Evolutionary conservation across 192 early-diverging fungal genomes (phyloP), one percentile per base, ranked within the genome.

Genomic region (Gigaspora rosea): DNA sequence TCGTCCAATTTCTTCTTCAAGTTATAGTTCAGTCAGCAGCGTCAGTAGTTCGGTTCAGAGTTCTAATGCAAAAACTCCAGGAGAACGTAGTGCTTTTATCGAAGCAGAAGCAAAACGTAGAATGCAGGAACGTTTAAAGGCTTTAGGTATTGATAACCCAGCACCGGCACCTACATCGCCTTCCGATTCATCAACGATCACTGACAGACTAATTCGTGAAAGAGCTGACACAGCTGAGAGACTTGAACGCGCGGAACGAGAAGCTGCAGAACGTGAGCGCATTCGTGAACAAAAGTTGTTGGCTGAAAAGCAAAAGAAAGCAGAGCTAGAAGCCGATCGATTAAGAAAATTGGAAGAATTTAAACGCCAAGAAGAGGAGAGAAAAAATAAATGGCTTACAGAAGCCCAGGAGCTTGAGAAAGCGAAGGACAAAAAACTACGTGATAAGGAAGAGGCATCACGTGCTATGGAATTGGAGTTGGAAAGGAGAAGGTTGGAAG

Each of bases 31-130:
- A 32, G 51, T 35, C 18, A 80, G 68, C 54, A 65, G 50, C 22
- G 51, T 35, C 18, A 80, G 68, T 50, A 65, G 50, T 22, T 75
- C 82, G 0, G 75, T 76, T 49, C 75, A 77, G 70, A 65, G 48
- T 76, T 76, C 75, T 54, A 80, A 67, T 15, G 6, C 74, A 41
- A 84, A 84, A 52, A 81, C 88, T 9, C 81, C 85, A 5, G 84
- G 84, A 47, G 88, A 88, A 59, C 77, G 83, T 36, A 74, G 71
- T 15, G 81, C 83, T 8, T 80, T 80, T 52, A 88, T 90, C 61
- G 80, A 85, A 54, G 86, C 85, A 16, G 84, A 88, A 77, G 85
- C 84, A 1, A 80, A 88, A 20, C 82, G 85, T 69, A 80, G 83
- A 48, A 76, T 88, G 32, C 81, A 85, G 20, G 84, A 88, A 75